Evolutionary conservation across 495 filamentous ascomycete genomes (phyloP).

Genomic region (Friedmanniomyces simplex): DNA sequence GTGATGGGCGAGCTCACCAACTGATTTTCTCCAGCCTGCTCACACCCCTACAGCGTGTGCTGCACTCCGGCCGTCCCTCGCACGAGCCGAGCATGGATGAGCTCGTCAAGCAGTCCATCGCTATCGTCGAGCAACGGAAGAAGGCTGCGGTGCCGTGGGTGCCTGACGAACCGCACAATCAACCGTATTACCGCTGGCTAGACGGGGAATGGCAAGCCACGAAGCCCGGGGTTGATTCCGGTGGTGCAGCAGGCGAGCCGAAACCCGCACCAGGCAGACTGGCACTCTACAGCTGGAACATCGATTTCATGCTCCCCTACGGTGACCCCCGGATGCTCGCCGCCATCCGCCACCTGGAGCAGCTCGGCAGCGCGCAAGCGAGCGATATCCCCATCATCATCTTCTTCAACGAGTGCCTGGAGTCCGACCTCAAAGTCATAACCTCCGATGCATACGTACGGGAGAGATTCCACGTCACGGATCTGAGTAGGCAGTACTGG

Average conservation of each 20-base stretch:
- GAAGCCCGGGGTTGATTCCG: not conserved
- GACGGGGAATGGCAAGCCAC: not conserved
- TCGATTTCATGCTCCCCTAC: slow-evolving; percentile 39
- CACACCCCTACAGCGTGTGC: not conserved
- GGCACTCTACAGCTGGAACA: slow-evolving; percentile 38
- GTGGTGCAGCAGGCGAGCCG: too few species aligned
- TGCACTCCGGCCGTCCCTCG: not conserved
- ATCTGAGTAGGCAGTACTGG: slow-evolving; percentile 31
- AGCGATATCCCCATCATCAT: slow-evolving; percentile 30
- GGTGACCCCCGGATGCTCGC: slow-evolving; percentile 34
- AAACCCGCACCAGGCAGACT: not conserved
- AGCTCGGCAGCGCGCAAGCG: slow-evolving; percentile 18
- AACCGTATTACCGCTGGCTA: slow-evolving; percentile 15
- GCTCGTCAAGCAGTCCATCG: not conserved
- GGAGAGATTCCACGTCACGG: slow-evolving; percentile 39
- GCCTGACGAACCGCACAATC: slow-evolving; percentile 17
- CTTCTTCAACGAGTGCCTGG: slow-evolving; percentile 43
- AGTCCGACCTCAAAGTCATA: slow-evolving; percentile 35
- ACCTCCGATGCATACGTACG: slow-evolving; percentile 35
- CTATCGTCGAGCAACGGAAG: slow-evolving; percentile 1
- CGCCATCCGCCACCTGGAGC: slow-evolving; percentile 35
- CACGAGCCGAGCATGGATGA: slow-evolving; percentile 6
- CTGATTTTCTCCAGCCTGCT: not conserved
- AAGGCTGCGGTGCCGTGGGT: slow-evolving; percentile 9
- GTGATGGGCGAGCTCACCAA: not conserved